Base-by-base conservation (phyloP, 2,329 filamentous ascomycete species). In the Xylariaceae sp. region DNA sequence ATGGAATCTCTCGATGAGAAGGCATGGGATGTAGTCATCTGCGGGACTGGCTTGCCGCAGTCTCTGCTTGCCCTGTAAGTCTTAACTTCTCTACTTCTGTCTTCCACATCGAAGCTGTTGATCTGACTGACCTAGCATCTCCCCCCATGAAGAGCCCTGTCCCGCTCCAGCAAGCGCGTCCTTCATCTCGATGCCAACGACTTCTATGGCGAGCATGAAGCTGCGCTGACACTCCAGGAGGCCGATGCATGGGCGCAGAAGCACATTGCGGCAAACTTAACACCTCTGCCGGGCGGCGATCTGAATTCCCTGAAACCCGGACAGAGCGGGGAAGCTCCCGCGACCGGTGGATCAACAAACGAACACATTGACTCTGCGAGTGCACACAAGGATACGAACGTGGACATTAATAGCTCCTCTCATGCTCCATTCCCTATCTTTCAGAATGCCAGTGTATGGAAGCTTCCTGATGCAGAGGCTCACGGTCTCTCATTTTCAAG, bases 161-260 rank as follows among this genome's bases (percentile, higher is more conserved):
- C 92, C 59, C 86, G 91, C 65, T 95, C 90, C 55, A 86, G 85
- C 66, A 95, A 95, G 76, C 94, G 89, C 62, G 82, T 96, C 58
- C 80, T 97, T 52, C 92, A 97, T 68, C 75, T 96, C 66, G 92
- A 97, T 66, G 80, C 81, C 56, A 91, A 95, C 72, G 78, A 84
- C 54, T 95, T 89, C 70, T 97, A 97, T 71, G 92, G 92, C 62
- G 88, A 87, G 46, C 68, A 85, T 36, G 90, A 96, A 66, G 90
- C 92, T 55, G 89, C 90, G 2, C 81, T 97, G 58, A 94, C 85
- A 68, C 75, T 96, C 33, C 80, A 89, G 54, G 92, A 96, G 66
- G 85, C 82, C 35, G 85, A 91, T 58, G 76, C 78, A 35, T 97
- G 90, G 90, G 83, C 77, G 40, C 71, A 75, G 42, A 60, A 62